These are phyloP conservation scores for Fusarium burgessii DNA, from an alignment of 2,329 filamentous ascomycete species.

Conservation along the genomic window DNA sequence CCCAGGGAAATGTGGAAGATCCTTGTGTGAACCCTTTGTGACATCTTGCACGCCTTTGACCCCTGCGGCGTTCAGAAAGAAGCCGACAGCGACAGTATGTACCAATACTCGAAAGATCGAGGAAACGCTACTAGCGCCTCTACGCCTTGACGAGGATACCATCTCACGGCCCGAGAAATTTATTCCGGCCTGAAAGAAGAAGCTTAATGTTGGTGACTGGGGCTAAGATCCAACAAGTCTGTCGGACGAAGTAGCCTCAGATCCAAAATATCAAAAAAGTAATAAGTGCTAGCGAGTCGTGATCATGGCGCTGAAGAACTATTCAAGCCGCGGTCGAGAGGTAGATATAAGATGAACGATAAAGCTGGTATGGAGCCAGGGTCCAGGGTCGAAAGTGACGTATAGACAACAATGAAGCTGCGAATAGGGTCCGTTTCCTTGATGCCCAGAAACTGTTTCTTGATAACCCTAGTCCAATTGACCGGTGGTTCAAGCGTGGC, in stretches of 20 bases:
- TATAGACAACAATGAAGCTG: conserved; percentile 22
- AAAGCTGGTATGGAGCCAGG: conserved; percentile 19
- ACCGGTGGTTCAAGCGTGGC: conserved; percentile 28
- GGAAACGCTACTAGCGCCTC: conserved; percentile 26
- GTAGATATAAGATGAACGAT: conserved; percentile 24
- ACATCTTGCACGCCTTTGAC: conserved; percentile 27
- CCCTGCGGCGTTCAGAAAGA: conserved; percentile 30
- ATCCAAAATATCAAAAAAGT: conserved; percentile 16
- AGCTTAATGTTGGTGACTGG: not conserved
- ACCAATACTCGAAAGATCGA: conserved; percentile 42
- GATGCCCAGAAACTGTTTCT: conserved; percentile 30
- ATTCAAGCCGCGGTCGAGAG: conserved; percentile 18
- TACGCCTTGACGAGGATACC: conserved; percentile 24
- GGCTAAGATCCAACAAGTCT: not conserved
- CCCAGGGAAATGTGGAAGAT: conserved; percentile 45
- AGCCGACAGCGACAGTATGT: conserved; percentile 38
- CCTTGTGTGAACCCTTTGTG: conserved; percentile 44
- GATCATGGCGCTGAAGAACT: conserved; percentile 17
- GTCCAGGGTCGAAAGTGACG: conserved; percentile 31
- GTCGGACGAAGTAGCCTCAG: not conserved
- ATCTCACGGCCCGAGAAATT: conserved; percentile 20
- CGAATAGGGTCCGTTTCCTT: conserved; percentile 24
- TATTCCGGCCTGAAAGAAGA: not conserved
- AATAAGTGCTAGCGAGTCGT: conserved; percentile 19
- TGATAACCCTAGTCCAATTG: conserved; percentile 36